phyloP scores from a whole-genome alignment of 2,329 filamentous ascomycete genomes.

The Diaporthe amygdali region DNA sequence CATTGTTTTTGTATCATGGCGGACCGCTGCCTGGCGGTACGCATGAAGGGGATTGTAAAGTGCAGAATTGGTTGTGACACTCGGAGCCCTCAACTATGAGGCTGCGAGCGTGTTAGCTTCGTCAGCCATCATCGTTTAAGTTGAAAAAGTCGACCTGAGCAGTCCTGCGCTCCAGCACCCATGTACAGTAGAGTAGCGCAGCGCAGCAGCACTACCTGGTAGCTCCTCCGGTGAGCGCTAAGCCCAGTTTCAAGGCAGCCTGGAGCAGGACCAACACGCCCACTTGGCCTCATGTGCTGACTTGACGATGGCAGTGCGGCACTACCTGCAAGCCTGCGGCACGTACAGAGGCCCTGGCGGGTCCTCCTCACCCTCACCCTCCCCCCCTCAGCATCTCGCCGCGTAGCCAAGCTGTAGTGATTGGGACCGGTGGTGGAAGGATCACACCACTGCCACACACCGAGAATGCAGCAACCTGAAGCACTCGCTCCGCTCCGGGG shows the following conservation, averaged over 20 bases:
- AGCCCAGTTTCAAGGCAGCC: constrained; percentile 8
- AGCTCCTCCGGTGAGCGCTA: background rate
- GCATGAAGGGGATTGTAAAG: background rate
- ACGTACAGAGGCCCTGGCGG: background rate
- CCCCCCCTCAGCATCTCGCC: background rate
- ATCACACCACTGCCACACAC: background rate
- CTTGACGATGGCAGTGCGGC: constrained; percentile 8
- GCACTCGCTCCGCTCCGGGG: background rate
- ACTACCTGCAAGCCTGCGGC: background rate
- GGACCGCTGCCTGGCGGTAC: constrained; percentile 19
- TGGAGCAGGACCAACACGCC: background rate
- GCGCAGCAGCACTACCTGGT: background rate
- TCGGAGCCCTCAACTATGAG: constrained; percentile 16
- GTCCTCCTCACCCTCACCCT: background rate
- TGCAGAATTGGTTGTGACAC: constrained; percentile 9
- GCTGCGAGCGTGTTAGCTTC: background rate
- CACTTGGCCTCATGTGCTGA: background rate
- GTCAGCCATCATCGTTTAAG: background rate
- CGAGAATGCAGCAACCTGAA: background rate
- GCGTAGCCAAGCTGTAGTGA: background rate
- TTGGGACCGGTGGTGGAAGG: background rate
- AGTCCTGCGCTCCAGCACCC: background rate
- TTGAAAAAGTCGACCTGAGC: constrained; percentile 10
- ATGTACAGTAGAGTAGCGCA: background rate
- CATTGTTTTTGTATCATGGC: constrained; percentile 1